Evolutionary conservation across 805 yeast genomes (phyloP).

Genomic region (Spathaspora sp.): DNA sequence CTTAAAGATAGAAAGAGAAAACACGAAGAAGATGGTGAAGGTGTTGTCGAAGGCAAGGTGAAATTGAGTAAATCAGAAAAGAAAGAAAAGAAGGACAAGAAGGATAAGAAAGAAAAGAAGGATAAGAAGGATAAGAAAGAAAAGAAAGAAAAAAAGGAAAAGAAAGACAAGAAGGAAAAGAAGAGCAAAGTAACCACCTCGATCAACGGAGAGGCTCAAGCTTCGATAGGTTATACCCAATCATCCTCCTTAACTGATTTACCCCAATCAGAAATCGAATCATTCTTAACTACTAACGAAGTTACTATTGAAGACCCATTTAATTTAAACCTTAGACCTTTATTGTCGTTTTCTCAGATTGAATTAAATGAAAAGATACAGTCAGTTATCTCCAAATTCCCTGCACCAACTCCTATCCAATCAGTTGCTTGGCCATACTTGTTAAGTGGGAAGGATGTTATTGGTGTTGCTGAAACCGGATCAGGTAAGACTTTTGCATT

Average conservation of each 20-base stretch:
- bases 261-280: constrained; percentile 54
- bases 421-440: constrained; percentile 92
- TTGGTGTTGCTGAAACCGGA: constrained; percentile 98
- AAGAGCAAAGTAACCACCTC: constrained; percentile 14
- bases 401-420: constrained; percentile 94
- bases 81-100: constrained; percentile 25
- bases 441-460: constrained; percentile 73
- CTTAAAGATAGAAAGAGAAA: constrained; percentile 19
- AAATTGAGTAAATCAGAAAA: constrained; percentile 23
- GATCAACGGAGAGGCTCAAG: constrained; percentile 10
- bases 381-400: constrained; percentile 64
- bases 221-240: constrained; percentile 29
- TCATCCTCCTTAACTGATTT: constrained; percentile 34
- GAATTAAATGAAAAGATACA: constrained; percentile 51
- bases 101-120: constrained; percentile 23
- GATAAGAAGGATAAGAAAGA: constrained; percentile 22
- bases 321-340: constrained; percentile 55
- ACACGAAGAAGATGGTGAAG: constrained; percentile 10
- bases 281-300: constrained; percentile 66
- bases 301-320: constrained; percentile 75
- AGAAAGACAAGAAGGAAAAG: constrained; percentile 21
- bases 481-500: constrained; percentile 97
- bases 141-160: constrained; percentile 24
- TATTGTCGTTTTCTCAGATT: constrained; percentile 63
- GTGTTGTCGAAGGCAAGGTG: constrained; percentile 22